These are phyloP conservation scores for Paramecium caudatum DNA, from an alignment of 73 alveolate genomes.

Conservation along the genomic window DNA sequence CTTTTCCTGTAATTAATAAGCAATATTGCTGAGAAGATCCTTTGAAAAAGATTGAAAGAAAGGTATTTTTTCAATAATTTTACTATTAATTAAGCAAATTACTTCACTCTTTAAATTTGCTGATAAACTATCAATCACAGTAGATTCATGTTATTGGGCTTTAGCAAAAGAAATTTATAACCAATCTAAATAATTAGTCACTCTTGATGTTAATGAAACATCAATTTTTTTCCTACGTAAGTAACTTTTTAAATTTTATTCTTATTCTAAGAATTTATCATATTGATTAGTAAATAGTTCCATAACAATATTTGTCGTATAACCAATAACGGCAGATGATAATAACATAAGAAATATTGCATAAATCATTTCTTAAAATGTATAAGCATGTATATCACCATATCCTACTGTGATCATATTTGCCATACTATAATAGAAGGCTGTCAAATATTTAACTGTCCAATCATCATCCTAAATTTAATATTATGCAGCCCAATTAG, in stretches of 20 bases:
- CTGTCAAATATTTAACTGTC: background rate
- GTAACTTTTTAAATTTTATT: constrained; percentile 3
- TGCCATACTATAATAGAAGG: background rate
- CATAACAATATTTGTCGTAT: constrained; percentile 26
- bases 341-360: constrained; percentile 55
- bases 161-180: background rate
- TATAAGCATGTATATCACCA: constrained; percentile 57
- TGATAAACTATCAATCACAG: constrained; percentile 32
- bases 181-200: constrained; percentile 47
- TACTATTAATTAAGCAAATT: constrained; percentile 38
- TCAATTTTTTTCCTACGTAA: background rate
- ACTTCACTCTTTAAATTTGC: constrained; percentile 49
- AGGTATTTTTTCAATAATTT: background rate
- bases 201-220: background rate
- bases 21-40: constrained; percentile 24
- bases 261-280: constrained; percentile 1
- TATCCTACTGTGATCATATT: constrained; percentile 51
- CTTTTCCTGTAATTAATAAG: background rate
- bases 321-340: constrained; percentile 62
- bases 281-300: constrained; percentile 1
- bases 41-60: constrained; percentile 23
- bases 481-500: constrained; percentile 10
- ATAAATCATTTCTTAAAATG: background rate
- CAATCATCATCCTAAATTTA: background rate
- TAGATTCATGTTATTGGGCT: constrained; percentile 26